Conservation (phyloP, 352 stramenopile genomes). For the Phytophthora aleatoria region DNA sequence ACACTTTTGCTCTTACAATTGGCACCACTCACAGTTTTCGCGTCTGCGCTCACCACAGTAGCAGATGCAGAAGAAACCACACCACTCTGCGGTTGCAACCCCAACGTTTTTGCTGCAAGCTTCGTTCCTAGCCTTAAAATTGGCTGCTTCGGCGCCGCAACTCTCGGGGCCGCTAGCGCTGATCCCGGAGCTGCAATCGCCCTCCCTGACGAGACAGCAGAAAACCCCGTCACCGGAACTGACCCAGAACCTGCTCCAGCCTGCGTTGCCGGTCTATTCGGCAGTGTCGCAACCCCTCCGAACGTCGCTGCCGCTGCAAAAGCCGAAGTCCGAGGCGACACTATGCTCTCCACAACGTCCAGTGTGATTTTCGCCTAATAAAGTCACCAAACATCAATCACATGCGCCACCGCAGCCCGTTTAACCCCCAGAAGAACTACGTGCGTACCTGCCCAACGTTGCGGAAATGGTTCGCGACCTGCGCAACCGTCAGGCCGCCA, state of each 20-base stretch:
- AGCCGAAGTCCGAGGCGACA: slow-evolving; percentile 1
- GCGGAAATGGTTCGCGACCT: slow-evolving; percentile 54
- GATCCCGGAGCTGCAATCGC: slow-evolving; percentile 40
- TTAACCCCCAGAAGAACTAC: background rate
- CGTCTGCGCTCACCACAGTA: slow-evolving; percentile 4
- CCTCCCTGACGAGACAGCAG: slow-evolving; percentile 25
- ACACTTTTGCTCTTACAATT: slow-evolving; percentile 20
- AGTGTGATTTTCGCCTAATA: slow-evolving; percentile 34
- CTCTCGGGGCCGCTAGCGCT: slow-evolving; percentile 23
- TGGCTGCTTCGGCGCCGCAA: slow-evolving; percentile 19
- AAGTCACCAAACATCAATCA: slow-evolving; percentile 6
- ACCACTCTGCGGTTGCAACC: background rate
- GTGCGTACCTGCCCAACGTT: slow-evolving; percentile 37
- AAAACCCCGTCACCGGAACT: slow-evolving; percentile 12
- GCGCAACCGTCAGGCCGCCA: slow-evolving; percentile 34
- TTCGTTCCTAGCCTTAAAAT: slow-evolving; percentile 20
- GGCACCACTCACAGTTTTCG: slow-evolving; percentile 11
- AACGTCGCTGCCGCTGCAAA: slow-evolving; percentile 13
- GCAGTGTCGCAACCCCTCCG: slow-evolving; percentile 2
- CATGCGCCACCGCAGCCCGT: background rate
- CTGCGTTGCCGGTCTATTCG: background rate
- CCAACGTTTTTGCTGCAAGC: slow-evolving; percentile 22
- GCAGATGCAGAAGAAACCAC: slow-evolving; percentile 1
- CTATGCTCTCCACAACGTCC: slow-evolving; percentile 22
- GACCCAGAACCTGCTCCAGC: background rate